Conservation (phyloP, 371 early-diverging fungal genomes). For the Mortierella sp. region DNA sequence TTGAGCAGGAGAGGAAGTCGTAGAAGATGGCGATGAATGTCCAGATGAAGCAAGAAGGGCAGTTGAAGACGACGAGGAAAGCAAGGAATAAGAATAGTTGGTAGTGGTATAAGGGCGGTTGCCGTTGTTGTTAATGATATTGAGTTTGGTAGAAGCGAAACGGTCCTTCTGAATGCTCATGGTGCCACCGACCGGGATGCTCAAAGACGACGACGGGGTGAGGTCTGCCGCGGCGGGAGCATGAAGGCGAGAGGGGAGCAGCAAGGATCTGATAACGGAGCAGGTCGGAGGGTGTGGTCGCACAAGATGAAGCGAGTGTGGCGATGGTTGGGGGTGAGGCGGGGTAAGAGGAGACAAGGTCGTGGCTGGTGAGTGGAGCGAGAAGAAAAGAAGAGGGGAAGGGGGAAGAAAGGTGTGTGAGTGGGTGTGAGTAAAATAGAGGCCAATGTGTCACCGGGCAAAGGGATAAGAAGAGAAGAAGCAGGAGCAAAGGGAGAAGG, state of each 20-base stretch:
- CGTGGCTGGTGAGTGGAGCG: constrained; percentile 1
- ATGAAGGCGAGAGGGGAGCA: neutral
- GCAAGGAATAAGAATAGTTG: neutral
- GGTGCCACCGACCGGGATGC: constrained; percentile 21
- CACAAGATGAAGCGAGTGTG: neutral
- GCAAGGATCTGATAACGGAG: constrained; percentile 8
- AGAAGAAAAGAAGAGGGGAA: neutral
- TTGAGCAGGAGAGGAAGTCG: neutral
- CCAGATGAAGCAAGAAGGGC: neutral
- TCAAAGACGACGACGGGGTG: constrained; percentile 14
- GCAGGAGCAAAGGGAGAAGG: too few species aligned
- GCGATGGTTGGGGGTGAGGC: neutral
- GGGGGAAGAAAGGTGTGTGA: neutral
- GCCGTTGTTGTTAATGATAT: neutral
- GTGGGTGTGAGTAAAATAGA: constrained; percentile 9
- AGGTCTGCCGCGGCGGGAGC: constrained; percentile 9
- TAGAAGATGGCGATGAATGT: neutral
- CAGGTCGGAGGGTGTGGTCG: constrained; percentile 5
- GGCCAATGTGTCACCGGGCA: neutral
- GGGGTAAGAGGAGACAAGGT: neutral
- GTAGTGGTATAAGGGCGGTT: neutral
- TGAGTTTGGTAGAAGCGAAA: neutral
- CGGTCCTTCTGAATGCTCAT: constrained; percentile 17
- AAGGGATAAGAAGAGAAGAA: neutral
- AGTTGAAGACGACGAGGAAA: neutral